Evolutionary conservation across 1,284 basidiomycete species (phyloP).

Genomic region (Heterobasidion irregulare): DNA sequence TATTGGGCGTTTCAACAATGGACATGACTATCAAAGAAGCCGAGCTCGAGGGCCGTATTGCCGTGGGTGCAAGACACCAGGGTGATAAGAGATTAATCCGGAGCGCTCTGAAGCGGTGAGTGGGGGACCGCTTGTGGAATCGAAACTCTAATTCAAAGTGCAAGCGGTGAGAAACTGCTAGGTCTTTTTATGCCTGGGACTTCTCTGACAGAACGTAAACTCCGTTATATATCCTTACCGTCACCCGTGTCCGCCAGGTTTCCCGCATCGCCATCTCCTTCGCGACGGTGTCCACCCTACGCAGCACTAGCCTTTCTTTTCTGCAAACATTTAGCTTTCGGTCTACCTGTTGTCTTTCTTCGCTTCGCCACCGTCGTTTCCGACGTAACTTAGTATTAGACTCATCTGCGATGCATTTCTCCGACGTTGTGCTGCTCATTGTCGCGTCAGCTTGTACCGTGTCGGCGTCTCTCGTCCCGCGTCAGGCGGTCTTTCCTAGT

Average conservation of each 20-base stretch:
- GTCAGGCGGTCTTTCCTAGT: neutral
- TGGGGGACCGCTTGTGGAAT: neutral
- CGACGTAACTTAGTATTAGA: neutral
- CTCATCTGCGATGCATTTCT: neutral
- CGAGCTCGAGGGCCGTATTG: neutral
- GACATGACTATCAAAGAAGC: neutral
- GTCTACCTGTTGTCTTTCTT: neutral
- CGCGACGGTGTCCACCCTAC: neutral
- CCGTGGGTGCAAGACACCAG: neutral
- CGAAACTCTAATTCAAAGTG: neutral
- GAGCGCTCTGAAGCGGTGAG: neutral
- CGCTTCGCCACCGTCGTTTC: neutral
- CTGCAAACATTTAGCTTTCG: neutral
- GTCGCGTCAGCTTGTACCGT: neutral
- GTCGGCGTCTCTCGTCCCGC: neutral
- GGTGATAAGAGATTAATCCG: neutral
- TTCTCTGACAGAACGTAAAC: neutral
- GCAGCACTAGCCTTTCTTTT: neutral
- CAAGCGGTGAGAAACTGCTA: neutral
- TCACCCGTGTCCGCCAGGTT: neutral
- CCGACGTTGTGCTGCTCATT: neutral
- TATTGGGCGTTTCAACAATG: neutral
- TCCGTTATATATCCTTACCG: neutral
- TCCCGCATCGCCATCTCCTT: neutral
- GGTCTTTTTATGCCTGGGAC: neutral